These are phyloP conservation scores for Thielaviopsis populi DNA, from an alignment of 2,329 filamentous ascomycete genomes.

Conservation along the genomic window DNA sequence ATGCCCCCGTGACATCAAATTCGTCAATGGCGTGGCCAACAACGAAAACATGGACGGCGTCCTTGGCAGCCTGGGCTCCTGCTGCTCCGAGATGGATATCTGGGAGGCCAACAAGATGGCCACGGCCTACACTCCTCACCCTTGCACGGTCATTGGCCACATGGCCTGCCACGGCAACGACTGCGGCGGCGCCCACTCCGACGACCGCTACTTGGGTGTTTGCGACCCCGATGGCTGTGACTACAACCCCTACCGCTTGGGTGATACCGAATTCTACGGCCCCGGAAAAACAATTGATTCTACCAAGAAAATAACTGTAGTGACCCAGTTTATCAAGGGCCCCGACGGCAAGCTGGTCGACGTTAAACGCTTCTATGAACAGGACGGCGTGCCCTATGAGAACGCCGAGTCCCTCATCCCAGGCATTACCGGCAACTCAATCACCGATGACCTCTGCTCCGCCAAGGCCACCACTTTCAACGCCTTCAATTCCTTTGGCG, in stretches of 20 bases:
- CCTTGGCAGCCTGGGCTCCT: constrained; percentile 32
- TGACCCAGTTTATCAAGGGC: constrained; percentile 39
- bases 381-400: constrained; percentile 40
- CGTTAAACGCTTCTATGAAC: constrained; percentile 46
- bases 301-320: constrained; percentile 40
- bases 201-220: constrained; percentile 38
- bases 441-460: constrained; percentile 44
- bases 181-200: constrained; percentile 35
- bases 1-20: constrained; percentile 34
- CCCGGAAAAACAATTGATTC: constrained; percentile 42
- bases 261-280: constrained; percentile 45
- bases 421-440: constrained; percentile 39
- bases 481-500: constrained; percentile 29
- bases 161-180: constrained; percentile 18
- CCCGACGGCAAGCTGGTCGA: constrained; percentile 20
- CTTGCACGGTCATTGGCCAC: constrained; percentile 27
- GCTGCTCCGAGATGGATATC: constrained; percentile 43
- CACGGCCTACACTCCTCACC: constrained; percentile 41
- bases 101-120: constrained; percentile 45
- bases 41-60: constrained; percentile 31
- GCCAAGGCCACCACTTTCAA: constrained; percentile 22
- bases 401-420: constrained; percentile 24
- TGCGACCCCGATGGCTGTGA: constrained; percentile 53
- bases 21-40: constrained; percentile 32
- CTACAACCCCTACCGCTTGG: constrained; percentile 50